Conservation (phyloP, 2,329 filamentous ascomycete species). For the Beauveria caledonica region DNA sequence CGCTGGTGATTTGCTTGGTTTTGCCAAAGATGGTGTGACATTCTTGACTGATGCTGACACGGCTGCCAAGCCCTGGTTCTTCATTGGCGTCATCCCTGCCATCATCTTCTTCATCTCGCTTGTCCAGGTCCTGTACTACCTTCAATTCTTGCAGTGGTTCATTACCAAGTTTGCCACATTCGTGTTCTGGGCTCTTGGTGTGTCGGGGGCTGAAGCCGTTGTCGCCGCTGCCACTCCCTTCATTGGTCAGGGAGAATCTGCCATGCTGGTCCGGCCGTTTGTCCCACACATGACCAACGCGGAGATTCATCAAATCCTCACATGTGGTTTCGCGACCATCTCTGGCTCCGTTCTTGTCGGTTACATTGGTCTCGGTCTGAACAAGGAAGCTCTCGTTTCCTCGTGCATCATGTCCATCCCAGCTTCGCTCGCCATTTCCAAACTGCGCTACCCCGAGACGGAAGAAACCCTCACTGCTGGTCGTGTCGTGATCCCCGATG, state of each 20-base stretch:
- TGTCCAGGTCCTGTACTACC: slow-evolving; percentile 79
- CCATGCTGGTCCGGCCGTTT: slow-evolving; percentile 85
- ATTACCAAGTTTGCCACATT: slow-evolving; percentile 79
- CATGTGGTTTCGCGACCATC: slow-evolving; percentile 86
- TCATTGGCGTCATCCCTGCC: slow-evolving; percentile 72
- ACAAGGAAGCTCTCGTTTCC: slow-evolving; percentile 76
- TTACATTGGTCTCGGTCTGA: slow-evolving; percentile 78
- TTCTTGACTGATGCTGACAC: slow-evolving; percentile 53
- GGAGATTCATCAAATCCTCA: slow-evolving; percentile 89
- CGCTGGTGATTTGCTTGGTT: slow-evolving; percentile 66
- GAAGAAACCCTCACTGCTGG: slow-evolving; percentile 81
- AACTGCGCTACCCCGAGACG: slow-evolving; percentile 81
- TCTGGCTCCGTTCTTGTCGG: slow-evolving; percentile 79
- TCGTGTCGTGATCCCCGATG: slow-evolving; percentile 70
- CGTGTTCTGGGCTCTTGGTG: slow-evolving; percentile 83
- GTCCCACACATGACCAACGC: slow-evolving; percentile 77
- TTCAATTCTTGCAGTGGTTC: slow-evolving; percentile 80
- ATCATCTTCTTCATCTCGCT: slow-evolving; percentile 95
- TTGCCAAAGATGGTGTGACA: slow-evolving; percentile 60
- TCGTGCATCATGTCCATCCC: slow-evolving; percentile 96
- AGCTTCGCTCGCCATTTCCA: slow-evolving; percentile 79
- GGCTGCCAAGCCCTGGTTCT: slow-evolving; percentile 53
- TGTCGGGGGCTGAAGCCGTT: slow-evolving; percentile 88
- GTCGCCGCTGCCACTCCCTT: slow-evolving; percentile 89
- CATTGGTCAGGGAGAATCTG: slow-evolving; percentile 89